A percentile compares a stretch with the other conserved stretches of the same genome.
phyloP scores from a whole-genome alignment of 2,329 filamentous ascomycete species.

The Grosmannia serpens region DNA sequence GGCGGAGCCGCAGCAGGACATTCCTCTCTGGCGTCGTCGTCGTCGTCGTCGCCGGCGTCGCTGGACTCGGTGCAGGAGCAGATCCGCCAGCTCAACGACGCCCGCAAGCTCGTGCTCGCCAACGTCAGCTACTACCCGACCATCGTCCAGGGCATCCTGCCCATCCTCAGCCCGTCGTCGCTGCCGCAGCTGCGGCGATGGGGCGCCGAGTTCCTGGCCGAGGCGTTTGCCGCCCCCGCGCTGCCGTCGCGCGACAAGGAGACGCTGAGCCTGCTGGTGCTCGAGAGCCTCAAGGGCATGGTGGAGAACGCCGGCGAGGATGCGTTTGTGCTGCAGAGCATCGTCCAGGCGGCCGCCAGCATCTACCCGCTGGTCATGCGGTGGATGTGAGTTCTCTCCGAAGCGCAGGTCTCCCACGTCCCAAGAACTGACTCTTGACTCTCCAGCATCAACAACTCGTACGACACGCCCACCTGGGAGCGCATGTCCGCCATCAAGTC shows the following conservation, averaged over 20 bases:
- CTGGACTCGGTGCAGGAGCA: constrained; percentile 53
- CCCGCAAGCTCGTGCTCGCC: constrained; percentile 76
- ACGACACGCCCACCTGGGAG: constrained; percentile 75
- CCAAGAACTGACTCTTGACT: constrained; percentile 9
- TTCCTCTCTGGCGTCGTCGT: neutral
- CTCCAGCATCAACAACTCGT: constrained; percentile 71
- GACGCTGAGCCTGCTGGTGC: constrained; percentile 61
- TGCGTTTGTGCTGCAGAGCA: constrained; percentile 67
- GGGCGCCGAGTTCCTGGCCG: constrained; percentile 91
- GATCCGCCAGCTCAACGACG: constrained; percentile 78
- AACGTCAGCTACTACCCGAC: constrained; percentile 83
- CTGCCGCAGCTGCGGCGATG: constrained; percentile 80
- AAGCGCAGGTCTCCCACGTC: neutral
- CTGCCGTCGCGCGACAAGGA: constrained; percentile 69
- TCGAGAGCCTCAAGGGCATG: constrained; percentile 64
- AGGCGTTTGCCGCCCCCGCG: constrained; percentile 89
- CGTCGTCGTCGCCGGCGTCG: neutral
- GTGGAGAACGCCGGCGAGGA: constrained; percentile 66
- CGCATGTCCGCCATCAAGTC: constrained; percentile 81
- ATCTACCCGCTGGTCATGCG: constrained; percentile 86
- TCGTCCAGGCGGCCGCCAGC: constrained; percentile 80
- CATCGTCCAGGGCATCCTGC: constrained; percentile 86
- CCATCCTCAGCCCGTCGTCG: constrained; percentile 68
- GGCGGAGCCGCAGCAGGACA: neutral
- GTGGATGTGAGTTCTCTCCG: constrained; percentile 67